phyloP scores from a whole-genome alignment of 1,139 yeast species.

The Magnusiomyces suaveolens region DNA sequence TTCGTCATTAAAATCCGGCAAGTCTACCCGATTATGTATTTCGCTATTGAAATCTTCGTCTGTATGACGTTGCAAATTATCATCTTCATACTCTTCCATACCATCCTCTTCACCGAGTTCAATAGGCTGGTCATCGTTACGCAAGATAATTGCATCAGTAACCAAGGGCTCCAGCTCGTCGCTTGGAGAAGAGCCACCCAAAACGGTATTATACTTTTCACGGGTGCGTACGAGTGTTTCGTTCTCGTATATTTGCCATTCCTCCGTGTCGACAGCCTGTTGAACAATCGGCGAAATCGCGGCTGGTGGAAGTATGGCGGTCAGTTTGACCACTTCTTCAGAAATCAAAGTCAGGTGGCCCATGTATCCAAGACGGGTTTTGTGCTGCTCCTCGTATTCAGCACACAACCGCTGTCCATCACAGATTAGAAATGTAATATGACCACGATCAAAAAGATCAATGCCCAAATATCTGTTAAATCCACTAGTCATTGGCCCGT shows the following conservation, averaged over 20 bases:
- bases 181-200: constrained; percentile 67
- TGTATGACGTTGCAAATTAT: background rate
- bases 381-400: constrained; percentile 49
- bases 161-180: constrained; percentile 38
- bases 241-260: constrained; percentile 80
- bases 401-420: constrained; percentile 74
- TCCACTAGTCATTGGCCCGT: constrained; percentile 90
- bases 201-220: constrained; percentile 88
- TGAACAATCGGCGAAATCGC: constrained; percentile 53
- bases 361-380: constrained; percentile 85
- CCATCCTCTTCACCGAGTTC: constrained; percentile 27
- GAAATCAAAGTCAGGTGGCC: constrained; percentile 94
- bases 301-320: constrained; percentile 59
- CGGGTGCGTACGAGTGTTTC: constrained; percentile 79
- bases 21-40: background rate
- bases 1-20: too few relatives aligned
- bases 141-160: constrained; percentile 30
- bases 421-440: constrained; percentile 67
- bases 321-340: constrained; percentile 93
- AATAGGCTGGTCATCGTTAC: constrained; percentile 29
- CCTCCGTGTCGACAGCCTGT: constrained; percentile 44
- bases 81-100: background rate
- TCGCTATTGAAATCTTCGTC: too few relatives aligned
- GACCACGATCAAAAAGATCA: constrained; percentile 71
- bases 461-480: constrained; percentile 83